Percentiles rank a stretch among this genome's conserved stretches.
These are phyloP conservation scores for Botrytis tulipae DNA, from an alignment of 2,329 filamentous ascomycete species.

Conservation along the genomic window DNA sequence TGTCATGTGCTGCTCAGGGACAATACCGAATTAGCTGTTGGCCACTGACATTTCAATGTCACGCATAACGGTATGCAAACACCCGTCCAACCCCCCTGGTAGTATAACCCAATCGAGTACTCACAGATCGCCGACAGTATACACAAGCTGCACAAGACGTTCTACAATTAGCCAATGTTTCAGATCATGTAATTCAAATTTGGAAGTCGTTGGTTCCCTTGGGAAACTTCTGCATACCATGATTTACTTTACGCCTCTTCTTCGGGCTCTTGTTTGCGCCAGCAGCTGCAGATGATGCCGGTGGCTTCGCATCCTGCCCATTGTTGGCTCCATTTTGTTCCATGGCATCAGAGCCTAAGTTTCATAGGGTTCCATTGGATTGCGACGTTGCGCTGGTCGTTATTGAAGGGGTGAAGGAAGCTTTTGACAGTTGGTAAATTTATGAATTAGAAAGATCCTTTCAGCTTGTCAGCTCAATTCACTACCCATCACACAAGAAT, in stretches of 20 bases:
- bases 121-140: slow-evolving; percentile 87
- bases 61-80: slow-evolving; percentile 36
- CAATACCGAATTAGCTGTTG: slow-evolving; percentile 39
- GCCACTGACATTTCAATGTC: slow-evolving; percentile 37
- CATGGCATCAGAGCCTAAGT: slow-evolving; percentile 40
- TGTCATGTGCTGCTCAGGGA: slow-evolving; percentile 72
- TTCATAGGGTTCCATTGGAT: slow-evolving; percentile 39
- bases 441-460: slow-evolving; percentile 4
- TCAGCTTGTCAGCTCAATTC: slow-evolving; percentile 25
- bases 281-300: slow-evolving; percentile 36
- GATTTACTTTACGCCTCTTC: slow-evolving; percentile 86
- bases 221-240: slow-evolving; percentile 58
- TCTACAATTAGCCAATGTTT: slow-evolving; percentile 37
- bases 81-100: slow-evolving; percentile 28
- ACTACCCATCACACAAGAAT: slow-evolving; percentile 5
- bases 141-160: slow-evolving; percentile 68
- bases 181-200: slow-evolving; percentile 26
- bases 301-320: slow-evolving; percentile 37
- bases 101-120: slow-evolving; percentile 46
- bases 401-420: slow-evolving; percentile 20
- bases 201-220: slow-evolving; percentile 29
- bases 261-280: slow-evolving; percentile 60
- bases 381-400: slow-evolving; percentile 33
- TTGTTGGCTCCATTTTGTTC: slow-evolving; percentile 39
- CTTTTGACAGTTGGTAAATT: slow-evolving; percentile 14